These are phyloP conservation scores for Diaporthe destruens DNA, from an alignment of 2,329 filamentous ascomycete species.

Conservation along the genomic window DNA sequence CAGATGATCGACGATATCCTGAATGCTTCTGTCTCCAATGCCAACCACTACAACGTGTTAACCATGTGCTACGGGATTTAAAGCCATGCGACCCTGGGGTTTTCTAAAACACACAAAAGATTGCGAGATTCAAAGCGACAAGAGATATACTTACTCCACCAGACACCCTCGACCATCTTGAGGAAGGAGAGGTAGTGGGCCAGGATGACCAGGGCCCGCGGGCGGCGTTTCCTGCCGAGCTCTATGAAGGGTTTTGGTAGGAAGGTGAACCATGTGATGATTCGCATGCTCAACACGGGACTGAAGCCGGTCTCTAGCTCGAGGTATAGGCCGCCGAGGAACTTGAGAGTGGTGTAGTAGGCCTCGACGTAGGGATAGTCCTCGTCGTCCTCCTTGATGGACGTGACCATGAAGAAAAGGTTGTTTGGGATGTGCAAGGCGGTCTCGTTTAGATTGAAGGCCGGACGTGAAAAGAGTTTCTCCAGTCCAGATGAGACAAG, in stretches of 20 bases:
- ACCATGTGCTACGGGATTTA: neutral
- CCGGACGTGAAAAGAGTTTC: constrained; percentile 62
- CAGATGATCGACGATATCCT: constrained; percentile 57
- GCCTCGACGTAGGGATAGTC: constrained; percentile 55
- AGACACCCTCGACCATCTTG: constrained; percentile 56
- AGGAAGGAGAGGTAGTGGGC: constrained; percentile 66
- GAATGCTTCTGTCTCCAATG: constrained; percentile 60
- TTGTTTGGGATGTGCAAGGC: constrained; percentile 59
- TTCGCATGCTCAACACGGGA: constrained; percentile 60
- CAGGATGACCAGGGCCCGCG: constrained; percentile 64
- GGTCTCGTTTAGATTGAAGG: constrained; percentile 59
- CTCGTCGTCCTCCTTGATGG: constrained; percentile 56
- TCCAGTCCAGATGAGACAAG: constrained; percentile 59
- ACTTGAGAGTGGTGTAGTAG: constrained; percentile 62
- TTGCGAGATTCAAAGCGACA: neutral
- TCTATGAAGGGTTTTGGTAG: constrained; percentile 59
- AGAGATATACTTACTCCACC: constrained; percentile 56
- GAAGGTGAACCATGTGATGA: constrained; percentile 67
- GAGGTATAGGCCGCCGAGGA: constrained; percentile 64
- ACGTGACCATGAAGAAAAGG: constrained; percentile 63
- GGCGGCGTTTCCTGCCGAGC: constrained; percentile 56
- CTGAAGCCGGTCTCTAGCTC: constrained; percentile 61
- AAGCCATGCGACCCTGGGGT: neutral
- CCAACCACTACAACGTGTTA: constrained; percentile 49
- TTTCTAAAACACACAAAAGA: too few relatives aligned